Conservation (phyloP, 352 stramenopile genomes). For the Pythium rhizo-oryzae region DNA sequence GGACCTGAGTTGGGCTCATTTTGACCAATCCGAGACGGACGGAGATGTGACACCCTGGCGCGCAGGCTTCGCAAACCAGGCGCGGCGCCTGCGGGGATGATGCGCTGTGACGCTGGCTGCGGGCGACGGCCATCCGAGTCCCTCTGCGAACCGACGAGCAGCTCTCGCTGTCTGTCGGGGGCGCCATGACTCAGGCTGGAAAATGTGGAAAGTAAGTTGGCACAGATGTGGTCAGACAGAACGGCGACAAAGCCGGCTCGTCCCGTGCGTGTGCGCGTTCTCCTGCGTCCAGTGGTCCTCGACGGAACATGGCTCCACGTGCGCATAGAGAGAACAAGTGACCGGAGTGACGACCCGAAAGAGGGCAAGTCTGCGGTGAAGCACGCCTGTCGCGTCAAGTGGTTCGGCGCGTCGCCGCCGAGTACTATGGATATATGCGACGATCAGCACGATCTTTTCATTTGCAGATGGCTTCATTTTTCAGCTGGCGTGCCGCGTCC, state of each 20-base stretch:
- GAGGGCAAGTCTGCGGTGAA: too few relatives aligned
- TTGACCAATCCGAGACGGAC: slow-evolving; percentile 4
- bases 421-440: background rate
- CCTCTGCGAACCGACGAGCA: background rate
- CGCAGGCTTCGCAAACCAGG: too few relatives aligned
- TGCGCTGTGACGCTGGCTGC: too few relatives aligned
- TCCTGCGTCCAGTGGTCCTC: background rate
- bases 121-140: too few relatives aligned
- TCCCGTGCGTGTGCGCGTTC: background rate
- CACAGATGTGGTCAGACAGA: background rate
- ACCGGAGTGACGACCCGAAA: background rate
- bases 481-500: background rate
- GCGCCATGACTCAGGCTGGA: too few relatives aligned
- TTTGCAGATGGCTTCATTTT: slow-evolving; percentile 9
- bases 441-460: slow-evolving; percentile 5
- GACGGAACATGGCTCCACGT: background rate
- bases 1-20: slow-evolving; percentile 4
- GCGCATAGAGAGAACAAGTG: background rate
- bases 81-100: too few relatives aligned
- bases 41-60: slow-evolving; percentile 8
- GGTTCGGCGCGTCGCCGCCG: background rate
- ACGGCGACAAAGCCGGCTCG: background rate
- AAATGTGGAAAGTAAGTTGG: background rate
- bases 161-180: too few relatives aligned
- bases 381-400: background rate